Evolutionary conservation across 768 basidiomycete genomes (phyloP).

Genomic region (Kwoniella shandongensis): DNA sequence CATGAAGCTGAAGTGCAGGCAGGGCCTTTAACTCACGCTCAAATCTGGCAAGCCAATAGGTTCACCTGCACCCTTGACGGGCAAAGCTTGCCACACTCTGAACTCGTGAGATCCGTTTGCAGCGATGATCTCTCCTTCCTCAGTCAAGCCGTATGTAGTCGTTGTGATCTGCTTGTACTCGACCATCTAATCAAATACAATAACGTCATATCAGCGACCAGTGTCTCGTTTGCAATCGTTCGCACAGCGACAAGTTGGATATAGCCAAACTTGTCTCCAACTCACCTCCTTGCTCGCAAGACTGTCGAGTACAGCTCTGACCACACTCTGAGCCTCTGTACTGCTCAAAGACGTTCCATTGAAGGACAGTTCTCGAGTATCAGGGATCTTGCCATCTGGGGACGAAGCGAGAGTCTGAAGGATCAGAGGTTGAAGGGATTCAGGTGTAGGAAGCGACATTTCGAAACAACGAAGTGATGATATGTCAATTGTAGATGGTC

Average conservation of each 20-base stretch:
- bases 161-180: constrained; percentile 62
- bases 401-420: constrained; percentile 68
- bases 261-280: background rate
- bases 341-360: constrained; percentile 30
- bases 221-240: constrained; percentile 88
- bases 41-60: constrained; percentile 69
- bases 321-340: constrained; percentile 63
- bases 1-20: too few relatives aligned
- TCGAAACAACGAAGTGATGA: background rate
- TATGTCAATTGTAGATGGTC: too few relatives aligned
- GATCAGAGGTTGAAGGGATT: constrained; percentile 74
- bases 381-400: constrained; percentile 51
- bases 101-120: constrained; percentile 89
- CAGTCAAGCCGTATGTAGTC: constrained; percentile 69
- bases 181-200: constrained; percentile 33
- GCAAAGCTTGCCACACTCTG: constrained; percentile 84
- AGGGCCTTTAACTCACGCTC: constrained; percentile 63
- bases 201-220: constrained; percentile 60
- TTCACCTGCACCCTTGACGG: constrained; percentile 66
- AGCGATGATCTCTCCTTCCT: constrained; percentile 78
- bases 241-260: too few relatives aligned
- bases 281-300: constrained; percentile 77
- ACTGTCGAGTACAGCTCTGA: constrained; percentile 90
- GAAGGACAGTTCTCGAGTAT: constrained; percentile 48
- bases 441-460: constrained; percentile 44